These are phyloP conservation scores for Chytridium lagenaria DNA, from an alignment of 371 early-diverging fungal species.

Conservation along the genomic window DNA sequence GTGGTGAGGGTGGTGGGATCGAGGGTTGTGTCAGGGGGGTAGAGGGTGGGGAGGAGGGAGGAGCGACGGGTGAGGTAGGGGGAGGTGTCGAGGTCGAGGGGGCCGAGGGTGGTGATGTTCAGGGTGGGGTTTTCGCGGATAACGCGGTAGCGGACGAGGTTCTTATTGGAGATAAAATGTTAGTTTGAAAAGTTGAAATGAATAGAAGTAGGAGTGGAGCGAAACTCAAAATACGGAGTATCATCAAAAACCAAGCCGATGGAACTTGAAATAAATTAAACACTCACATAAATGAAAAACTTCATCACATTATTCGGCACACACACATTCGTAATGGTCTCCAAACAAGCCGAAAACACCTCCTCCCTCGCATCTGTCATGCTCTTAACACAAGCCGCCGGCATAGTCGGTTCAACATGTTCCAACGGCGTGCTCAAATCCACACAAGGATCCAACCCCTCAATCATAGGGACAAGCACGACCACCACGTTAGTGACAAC, in stretches of 20 bases:
- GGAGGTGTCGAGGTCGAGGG: neutral
- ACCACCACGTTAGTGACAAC: slow-evolving; percentile 43
- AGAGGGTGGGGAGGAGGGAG: neutral
- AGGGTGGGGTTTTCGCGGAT: neutral
- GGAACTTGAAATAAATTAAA: neutral
- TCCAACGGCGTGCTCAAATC: slow-evolving; percentile 16
- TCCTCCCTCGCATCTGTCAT: slow-evolving; percentile 1
- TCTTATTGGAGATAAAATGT: neutral
- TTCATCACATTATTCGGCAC: slow-evolving; percentile 29
- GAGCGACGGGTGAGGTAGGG: neutral
- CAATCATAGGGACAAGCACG: slow-evolving; percentile 30
- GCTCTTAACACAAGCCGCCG: slow-evolving; percentile 17
- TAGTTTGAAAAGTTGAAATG: neutral
- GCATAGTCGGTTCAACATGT: slow-evolving; percentile 28
- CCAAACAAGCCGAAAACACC: slow-evolving; percentile 15
- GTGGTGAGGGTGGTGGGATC: neutral
- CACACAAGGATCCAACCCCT: slow-evolving; percentile 35
- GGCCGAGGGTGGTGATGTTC: slow-evolving; percentile 5
- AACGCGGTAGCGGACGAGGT: slow-evolving; percentile 4
- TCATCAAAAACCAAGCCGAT: neutral
- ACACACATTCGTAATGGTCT: slow-evolving; percentile 25
- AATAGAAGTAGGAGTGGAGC: neutral
- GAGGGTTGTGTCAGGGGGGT: slow-evolving; percentile 2
- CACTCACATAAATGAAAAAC: slow-evolving; percentile 14
- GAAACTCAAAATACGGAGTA: neutral